Percentiles rank a stretch among this genome's conserved stretches.
phyloP scores from a whole-genome alignment of 225 moss, liverwort and hornwort species.

The Pseudisothecium myosuroides region DNA sequence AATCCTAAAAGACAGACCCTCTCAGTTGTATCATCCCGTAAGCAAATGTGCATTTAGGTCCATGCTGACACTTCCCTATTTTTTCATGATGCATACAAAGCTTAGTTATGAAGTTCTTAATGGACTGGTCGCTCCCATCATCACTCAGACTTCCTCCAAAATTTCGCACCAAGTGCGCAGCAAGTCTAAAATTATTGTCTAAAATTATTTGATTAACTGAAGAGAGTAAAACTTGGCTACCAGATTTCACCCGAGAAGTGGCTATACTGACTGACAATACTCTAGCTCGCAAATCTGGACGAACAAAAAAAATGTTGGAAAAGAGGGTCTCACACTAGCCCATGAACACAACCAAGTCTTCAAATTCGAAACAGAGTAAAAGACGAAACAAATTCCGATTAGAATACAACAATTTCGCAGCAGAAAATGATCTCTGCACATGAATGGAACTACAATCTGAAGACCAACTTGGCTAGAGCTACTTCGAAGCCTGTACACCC shows the following conservation, averaged over 20 bases:
- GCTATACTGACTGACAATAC: neutral
- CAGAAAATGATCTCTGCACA: neutral
- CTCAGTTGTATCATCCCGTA: too few species aligned
- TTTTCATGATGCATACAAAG: too few species aligned
- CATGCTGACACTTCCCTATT: too few species aligned
- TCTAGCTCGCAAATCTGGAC: neutral
- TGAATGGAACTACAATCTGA: neutral
- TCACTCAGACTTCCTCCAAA: too few species aligned
- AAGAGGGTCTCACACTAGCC: neutral
- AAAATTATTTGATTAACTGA: neutral
- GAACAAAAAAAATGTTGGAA: neutral
- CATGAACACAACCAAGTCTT: neutral
- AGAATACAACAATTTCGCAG: neutral
- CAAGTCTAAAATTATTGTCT: too few species aligned
- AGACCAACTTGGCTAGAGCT: neutral
- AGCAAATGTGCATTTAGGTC: too few species aligned
- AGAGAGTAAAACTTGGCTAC: neutral
- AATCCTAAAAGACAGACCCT: too few species aligned
- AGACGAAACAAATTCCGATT: neutral
- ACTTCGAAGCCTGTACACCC: neutral
- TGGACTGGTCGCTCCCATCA: too few species aligned
- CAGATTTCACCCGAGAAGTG: neutral
- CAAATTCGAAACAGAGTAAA: neutral
- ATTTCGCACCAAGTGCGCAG: neutral
- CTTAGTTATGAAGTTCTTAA: too few species aligned